Evolutionary conservation across 2,329 filamentous ascomycete genomes (phyloP).

Genomic region (Mariannaea elegans): DNA sequence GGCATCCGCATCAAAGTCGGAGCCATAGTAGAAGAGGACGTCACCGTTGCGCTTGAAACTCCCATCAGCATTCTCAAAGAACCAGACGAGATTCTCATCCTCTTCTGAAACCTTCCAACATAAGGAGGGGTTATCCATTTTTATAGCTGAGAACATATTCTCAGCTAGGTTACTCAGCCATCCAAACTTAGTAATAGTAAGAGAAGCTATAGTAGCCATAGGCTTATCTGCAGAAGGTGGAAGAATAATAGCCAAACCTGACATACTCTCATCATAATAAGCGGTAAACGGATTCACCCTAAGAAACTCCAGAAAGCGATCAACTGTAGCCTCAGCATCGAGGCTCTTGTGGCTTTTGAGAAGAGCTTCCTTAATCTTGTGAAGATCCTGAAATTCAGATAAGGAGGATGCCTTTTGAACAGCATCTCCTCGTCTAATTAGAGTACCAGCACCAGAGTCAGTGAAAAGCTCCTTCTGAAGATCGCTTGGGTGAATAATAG

Average conservation of each 20-base stretch:
- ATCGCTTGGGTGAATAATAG: conserved; percentile 95
- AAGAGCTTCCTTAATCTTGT: conserved; percentile 72
- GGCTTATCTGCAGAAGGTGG: conserved; percentile 72
- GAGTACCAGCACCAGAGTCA: conserved; percentile 92
- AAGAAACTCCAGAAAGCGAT: conserved; percentile 84
- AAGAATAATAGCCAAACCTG: conserved; percentile 88
- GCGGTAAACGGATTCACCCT: conserved; percentile 83
- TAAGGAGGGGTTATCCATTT: conserved; percentile 90
- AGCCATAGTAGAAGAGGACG: conserved; percentile 96
- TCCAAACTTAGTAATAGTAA: conserved; percentile 92
- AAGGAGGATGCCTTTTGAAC: conserved; percentile 78
- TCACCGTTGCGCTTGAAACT: conserved; percentile 86
- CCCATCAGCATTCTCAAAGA: conserved; percentile 96
- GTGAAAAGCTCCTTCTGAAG: conserved; percentile 97
- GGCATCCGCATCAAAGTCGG: conserved; percentile 78
- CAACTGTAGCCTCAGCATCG: conserved; percentile 83
- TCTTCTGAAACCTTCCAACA: conserved; percentile 97
- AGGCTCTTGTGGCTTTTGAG: conserved; percentile 82
- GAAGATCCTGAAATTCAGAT: conserved; percentile 54
- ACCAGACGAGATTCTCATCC: conserved; percentile 97
- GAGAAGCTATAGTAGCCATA: conserved; percentile 86
- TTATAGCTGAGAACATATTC: conserved; percentile 92
- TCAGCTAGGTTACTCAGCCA: conserved; percentile 96
- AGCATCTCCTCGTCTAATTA: conserved; percentile 92
- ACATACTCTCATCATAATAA: conserved; percentile 94